Base-by-base conservation (phyloP, 352 stramenopile species). In the Globisporangium megalacanthum region DNA sequence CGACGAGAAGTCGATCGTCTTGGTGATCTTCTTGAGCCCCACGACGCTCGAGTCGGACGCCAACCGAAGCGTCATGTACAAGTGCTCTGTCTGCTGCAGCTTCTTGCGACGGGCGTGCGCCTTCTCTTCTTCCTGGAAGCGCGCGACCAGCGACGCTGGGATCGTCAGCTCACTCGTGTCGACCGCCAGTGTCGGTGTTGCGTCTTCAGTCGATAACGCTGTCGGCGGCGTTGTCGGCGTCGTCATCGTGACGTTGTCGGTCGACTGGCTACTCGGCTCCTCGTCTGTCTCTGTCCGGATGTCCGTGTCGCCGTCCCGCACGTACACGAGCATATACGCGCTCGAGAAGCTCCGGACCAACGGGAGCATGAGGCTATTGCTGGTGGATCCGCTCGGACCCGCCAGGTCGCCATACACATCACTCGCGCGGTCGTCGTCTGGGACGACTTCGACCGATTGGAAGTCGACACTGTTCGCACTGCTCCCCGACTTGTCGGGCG, bases 321-420 rank as follows among this genome's bases (percentile, higher is more conserved):
- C 73, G 54, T 94, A 94, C 33, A 94, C 86, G 4, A 95, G 83
- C 86, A 95, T 95, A 57, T 95, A 95, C 4, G 86, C 86, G 39
- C 86, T 95, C 4, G 83, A 85, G 55, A 89, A 94, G 42, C 69
- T 94, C 7, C 72, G 68, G 11, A 60, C 67, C 14, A 91, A 60
- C 37, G 85, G 79, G 33, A 88, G 45, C 61, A 87, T 73, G 25
- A 84, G 58, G 29, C 65, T 82, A 44, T 65, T 78, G 11, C 67
- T 41, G 11, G 52, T 45, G 20, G 62, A 54, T 8, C 36, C 44
- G 66, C 42, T 49, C 20, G 60, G 51, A 4, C 52, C 42, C 39
- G 50, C 25, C 13, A 29, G 42, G 42, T 48, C 11, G 22, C 60
- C 64, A 52, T 80, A 83, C 50, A 72, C 56, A 7, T 81, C 69